Base-by-base conservation (phyloP, 345 rosid species). In the Nasturtium officinale region DNA sequence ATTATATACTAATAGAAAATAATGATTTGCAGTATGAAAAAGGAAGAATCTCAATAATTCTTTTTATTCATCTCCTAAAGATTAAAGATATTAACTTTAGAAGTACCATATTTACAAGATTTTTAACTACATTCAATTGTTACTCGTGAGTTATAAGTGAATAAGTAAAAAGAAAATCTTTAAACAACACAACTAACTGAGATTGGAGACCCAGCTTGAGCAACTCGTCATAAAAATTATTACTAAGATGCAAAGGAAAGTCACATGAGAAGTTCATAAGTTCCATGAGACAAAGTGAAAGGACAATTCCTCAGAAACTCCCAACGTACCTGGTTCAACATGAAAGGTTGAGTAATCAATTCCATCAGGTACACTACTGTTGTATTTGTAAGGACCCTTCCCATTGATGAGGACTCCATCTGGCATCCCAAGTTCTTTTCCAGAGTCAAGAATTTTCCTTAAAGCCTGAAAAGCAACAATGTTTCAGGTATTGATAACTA, bases 401-500 rank as follows among this genome's bases (percentile, higher is more conserved):
- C 98, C 98, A 58, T 94, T 94, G 61, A 94, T 91, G 38, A 94
- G 87, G 78, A 94, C 98, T 56, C 97, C 98, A 73, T 91, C 95
- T 0, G 98, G 98, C 92, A 94, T 85, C 17, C 91, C 98, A 20
- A 94, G 97, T 30, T 89, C 95, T 64, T 87, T 80, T 48, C 98
- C 98, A 50, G 88, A 83, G 74, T 89, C 97, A 58, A 94, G 90
- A 42, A 16, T 70, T 9, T 76, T 62, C 80, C 89, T 89, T 79
- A 94, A 71, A 4, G 88, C 97, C 98, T 94, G 61, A 71, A 52
- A 77, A 29, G 38, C 35, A 64, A 68, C 25, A 71, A 8, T 54
- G 32, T 12, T 6, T 57, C 29, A 67, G 6, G 26, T 9, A 53
- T 0, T 7, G 17, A 29, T 11, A 23, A 67, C 56, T 65, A 33